phyloP scores from a whole-genome alignment of 441 rosid genomes.

The Euphorbia celastroides region DNA sequence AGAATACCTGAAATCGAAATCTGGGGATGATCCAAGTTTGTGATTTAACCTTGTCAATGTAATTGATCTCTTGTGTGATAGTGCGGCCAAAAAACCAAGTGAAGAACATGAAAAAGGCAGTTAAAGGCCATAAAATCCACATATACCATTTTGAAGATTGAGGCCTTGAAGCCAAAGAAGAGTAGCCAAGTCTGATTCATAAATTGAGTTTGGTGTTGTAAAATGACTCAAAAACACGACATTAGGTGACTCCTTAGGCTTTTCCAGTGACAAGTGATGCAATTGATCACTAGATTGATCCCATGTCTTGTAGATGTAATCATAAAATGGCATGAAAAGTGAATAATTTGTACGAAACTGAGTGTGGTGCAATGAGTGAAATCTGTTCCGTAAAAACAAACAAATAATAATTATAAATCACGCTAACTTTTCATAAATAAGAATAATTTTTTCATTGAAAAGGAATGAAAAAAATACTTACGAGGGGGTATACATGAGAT shows the following conservation, averaged over 20 bases:
- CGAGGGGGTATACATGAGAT: constrained; percentile 32
- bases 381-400: constrained; percentile 20
- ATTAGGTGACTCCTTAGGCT: constrained; percentile 29
- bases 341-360: constrained; percentile 26
- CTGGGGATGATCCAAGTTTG: constrained; percentile 63
- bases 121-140: neutral
- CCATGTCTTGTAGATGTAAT: constrained; percentile 45
- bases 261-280: constrained; percentile 30
- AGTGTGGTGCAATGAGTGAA: constrained; percentile 64
- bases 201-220: neutral
- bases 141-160: neutral
- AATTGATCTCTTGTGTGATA: constrained; percentile 34
- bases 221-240: neutral
- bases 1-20: constrained; percentile 47
- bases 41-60: constrained; percentile 29
- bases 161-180: constrained; percentile 2
- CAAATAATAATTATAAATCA: too few species aligned
- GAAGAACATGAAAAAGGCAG: constrained; percentile 48
- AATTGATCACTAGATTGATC: constrained; percentile 40
- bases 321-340: constrained; percentile 65
- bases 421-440: too few species aligned
- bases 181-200: too few species aligned
- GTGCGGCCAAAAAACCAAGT: too few species aligned
- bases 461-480: too few species aligned
- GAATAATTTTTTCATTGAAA: too few species aligned